These are phyloP conservation scores for Nectriaceae sp. DNA, from an alignment of 2,329 filamentous ascomycete genomes.

Conservation along the genomic window DNA sequence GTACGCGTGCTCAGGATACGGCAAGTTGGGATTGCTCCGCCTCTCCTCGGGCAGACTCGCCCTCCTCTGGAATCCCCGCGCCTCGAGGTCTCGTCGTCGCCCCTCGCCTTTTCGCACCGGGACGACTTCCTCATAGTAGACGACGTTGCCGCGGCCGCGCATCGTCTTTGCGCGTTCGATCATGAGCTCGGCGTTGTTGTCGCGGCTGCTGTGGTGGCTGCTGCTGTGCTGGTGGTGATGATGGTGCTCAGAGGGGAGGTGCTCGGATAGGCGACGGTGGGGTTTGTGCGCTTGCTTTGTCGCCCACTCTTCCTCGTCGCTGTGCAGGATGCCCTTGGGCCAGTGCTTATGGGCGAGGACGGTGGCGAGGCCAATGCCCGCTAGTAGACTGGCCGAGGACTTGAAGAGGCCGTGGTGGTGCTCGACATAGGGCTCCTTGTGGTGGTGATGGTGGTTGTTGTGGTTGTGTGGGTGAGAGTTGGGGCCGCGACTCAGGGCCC, in stretches of 20 bases:
- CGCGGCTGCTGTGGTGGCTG: no score
- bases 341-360: constrained; percentile 38
- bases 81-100: constrained; percentile 12
- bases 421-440: constrained; percentile 12
- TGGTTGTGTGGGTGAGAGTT: neutral
- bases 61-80: constrained; percentile 16
- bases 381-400: constrained; percentile 34
- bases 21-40: constrained; percentile 9
- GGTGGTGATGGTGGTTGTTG: constrained; percentile 11
- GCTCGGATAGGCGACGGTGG: constrained; percentile 6
- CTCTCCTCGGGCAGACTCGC: constrained; percentile 13
- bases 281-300: constrained; percentile 6
- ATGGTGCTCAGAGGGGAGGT: constrained; percentile 1
- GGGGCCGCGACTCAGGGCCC: neutral
- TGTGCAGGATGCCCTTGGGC: constrained; percentile 33
- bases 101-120: constrained; percentile 7
- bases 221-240: constrained; percentile 13
- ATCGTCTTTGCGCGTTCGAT: constrained; percentile 12
- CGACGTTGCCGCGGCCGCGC: constrained; percentile 18
- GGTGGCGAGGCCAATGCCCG: constrained; percentile 37
- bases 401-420: constrained; percentile 31
- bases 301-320: constrained; percentile 34
- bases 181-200: constrained; percentile 12
- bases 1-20: constrained; percentile 24
- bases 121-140: constrained; percentile 21